These are phyloP conservation scores for Daldinia grandis DNA, from an alignment of 495 filamentous ascomycete species.

Conservation along the genomic window DNA sequence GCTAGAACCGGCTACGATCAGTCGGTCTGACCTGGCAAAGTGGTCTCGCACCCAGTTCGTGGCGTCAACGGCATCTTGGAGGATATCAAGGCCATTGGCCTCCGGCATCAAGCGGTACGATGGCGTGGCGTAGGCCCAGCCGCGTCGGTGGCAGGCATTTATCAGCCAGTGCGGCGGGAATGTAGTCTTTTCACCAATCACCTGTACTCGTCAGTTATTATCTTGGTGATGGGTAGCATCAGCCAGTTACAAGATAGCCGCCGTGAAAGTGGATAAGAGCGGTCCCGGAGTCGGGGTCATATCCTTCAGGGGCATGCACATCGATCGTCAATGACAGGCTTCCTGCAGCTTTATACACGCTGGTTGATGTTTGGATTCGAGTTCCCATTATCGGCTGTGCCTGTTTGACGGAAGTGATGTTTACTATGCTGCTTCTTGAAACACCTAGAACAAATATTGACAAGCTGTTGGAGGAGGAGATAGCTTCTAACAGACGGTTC, in stretches of 20 bases:
- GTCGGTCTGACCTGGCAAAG: background rate
- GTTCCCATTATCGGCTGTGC: background rate
- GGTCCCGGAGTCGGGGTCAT: background rate
- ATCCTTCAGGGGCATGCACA: background rate
- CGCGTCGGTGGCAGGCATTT: background rate
- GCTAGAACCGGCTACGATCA: slow-evolving; percentile 1
- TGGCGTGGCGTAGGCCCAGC: slow-evolving; percentile 2
- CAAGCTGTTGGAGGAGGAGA: background rate
- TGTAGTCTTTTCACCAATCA: background rate
- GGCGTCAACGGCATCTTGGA: slow-evolving; percentile 1
- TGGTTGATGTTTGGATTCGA: background rate
- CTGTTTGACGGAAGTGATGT: background rate
- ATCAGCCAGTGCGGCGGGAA: slow-evolving; percentile 3
- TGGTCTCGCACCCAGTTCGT: background rate
- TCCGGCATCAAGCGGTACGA: slow-evolving; percentile 1
- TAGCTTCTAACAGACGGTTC: background rate
- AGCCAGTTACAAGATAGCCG: background rate
- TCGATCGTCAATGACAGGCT: background rate
- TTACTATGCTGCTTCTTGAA: background rate
- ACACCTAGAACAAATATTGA: no score
- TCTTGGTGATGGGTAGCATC: background rate
- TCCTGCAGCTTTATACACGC: slow-evolving; percentile 4
- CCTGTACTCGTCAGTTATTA: background rate
- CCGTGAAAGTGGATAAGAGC: slow-evolving; percentile 5
- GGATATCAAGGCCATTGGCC: background rate